Evolutionary conservation across 1,284 basidiomycete species (phyloP), one percentile per base, ranked within the genome.

Genomic region (Sporisorium scitamineum): DNA sequence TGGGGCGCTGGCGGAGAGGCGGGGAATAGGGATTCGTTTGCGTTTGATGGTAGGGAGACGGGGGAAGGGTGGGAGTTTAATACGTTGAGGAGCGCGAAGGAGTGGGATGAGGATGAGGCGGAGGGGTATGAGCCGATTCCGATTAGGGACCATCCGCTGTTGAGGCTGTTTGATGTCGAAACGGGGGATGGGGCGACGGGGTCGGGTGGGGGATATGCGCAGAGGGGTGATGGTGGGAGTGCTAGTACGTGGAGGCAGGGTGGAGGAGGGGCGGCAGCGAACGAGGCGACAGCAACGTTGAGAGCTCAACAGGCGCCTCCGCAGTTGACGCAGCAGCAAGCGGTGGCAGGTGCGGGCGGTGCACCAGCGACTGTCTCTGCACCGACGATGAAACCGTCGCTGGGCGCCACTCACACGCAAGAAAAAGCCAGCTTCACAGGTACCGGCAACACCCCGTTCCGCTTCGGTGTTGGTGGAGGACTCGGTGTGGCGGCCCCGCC

Each of bases 401-500:
- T 58, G 2, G 39, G 39, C 1, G 45, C 41, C 1, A 39, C 50
- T 4, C 41, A 58, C 22, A 31, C 29, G 13, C 63, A 61, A 26
- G 70, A 78, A n/a, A 79, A 78, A 31, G 69, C 70, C 2, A 78
- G 77, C 37, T 83, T 83, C 41, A 69, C 79, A 2, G 81, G 81
- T 3, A 79, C 66, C 0, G 81, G 82, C 24, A 64, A 72, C 22
- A 81, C 76, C 9, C 82, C 82, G 0, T 84, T 84, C 66, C 81
- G 82, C 11, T 84, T 84, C 45, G 82, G 82, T 11, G 66, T 78
- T 16, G 81, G 80, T 18, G 79, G 81, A 13, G 68, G 61, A 2
- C 6, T 55, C 1, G 57, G 57, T 20, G 24, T 44, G 24, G 34
- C 47, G 11, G n/a, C n/a, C n/a, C 61, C 56, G 24, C 62, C 62